Evolutionary conservation across 2,329 filamentous ascomycete species (phyloP), one percentile per base, ranked within the genome.

Genomic region (Plectosphaerella cucumerina): DNA sequence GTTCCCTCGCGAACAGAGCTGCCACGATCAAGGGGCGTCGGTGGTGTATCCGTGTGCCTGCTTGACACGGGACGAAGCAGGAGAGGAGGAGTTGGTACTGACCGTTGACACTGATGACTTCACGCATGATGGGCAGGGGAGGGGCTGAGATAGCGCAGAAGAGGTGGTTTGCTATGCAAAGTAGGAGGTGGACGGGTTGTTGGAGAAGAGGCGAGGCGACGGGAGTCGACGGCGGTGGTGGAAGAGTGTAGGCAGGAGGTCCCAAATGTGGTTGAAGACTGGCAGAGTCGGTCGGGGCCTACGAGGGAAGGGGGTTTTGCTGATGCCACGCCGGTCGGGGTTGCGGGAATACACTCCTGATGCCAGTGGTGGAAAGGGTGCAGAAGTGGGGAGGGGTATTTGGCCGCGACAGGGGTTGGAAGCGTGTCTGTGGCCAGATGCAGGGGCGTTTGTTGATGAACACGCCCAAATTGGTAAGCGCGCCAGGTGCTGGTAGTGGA

Each of bases 31-130:
- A 31, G 26, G 6, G 3, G 12, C 12, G 26, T 11, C 12, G 26
- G 26, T 11, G 26, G 26, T 31, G 26, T 31, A 11, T 31, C 9
- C 26, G 26, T 11, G 26, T 31, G 26, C 26, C 33, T 44, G 35
- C 48, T 26, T 11, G 43, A n/a, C n/a, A n/a, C n/a, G n/a, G n/a
- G n/a, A n/a, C n/a, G n/a, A n/a, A n/a, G n/a, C n/a, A n/a, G n/a
- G n/a, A n/a, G n/a, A n/a, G n/a, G 12, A 45, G 47, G 48, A 58
- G 57, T 58, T 60, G 47, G 68, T 17, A 17, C 87, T 70, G 85
- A 97, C 93, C 92, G 84, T 97, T 97, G 84, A 97, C 89, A 80
- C 88, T 93, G 76, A 97, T 96, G 74, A 97, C 91, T 86, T 97
- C 93, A 89, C 93, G 92, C 93, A 97, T 97, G 72, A 74, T 92